Conservation (phyloP, 495 filamentous ascomycete genomes). For the Penicillium alfredii region DNA sequence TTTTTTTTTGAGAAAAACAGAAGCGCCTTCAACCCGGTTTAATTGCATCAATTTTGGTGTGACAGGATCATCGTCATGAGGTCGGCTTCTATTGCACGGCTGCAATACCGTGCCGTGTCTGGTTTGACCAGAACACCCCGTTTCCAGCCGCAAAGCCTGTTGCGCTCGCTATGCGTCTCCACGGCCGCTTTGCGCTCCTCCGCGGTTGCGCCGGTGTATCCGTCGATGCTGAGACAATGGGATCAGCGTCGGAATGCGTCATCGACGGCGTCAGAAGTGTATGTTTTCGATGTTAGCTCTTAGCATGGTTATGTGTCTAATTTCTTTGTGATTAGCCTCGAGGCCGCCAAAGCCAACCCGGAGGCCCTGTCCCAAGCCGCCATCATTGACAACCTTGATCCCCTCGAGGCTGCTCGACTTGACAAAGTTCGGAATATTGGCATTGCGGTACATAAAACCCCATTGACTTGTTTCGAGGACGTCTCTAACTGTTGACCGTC, state of each 20-base stretch:
- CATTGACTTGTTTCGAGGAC: background rate
- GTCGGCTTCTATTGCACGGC: slow-evolving; percentile 41
- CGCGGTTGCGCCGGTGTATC: slow-evolving; percentile 35
- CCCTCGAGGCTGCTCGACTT: slow-evolving; percentile 69
- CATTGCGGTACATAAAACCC: slow-evolving; percentile 67
- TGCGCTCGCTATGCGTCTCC: slow-evolving; percentile 35
- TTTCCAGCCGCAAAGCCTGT: slow-evolving; percentile 35
- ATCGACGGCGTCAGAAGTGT: slow-evolving; percentile 38
- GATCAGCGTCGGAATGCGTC: slow-evolving; percentile 40
- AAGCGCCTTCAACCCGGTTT: slow-evolving; percentile 21
- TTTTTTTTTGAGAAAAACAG: slow-evolving; percentile 35
- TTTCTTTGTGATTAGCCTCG: slow-evolving; percentile 36
- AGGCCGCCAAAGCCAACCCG: slow-evolving; percentile 57
- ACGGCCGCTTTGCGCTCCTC: slow-evolving; percentile 39
- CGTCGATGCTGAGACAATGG: slow-evolving; percentile 33
- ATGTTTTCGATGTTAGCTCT: too few relatives aligned
- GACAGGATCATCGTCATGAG: slow-evolving; percentile 36
- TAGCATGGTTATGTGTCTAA: slow-evolving; percentile 1
- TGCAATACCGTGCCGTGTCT: slow-evolving; percentile 39
- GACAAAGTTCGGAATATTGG: slow-evolving; percentile 89
- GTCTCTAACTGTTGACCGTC: slow-evolving; percentile 10
- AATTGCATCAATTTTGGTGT: slow-evolving; percentile 25
- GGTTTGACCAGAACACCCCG: slow-evolving; percentile 38
- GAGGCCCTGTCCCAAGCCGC: slow-evolving; percentile 55
- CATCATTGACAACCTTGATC: slow-evolving; percentile 68